Conservation (phyloP, 139 green algal species). For the Raphidocelis subcapitata region DNA sequence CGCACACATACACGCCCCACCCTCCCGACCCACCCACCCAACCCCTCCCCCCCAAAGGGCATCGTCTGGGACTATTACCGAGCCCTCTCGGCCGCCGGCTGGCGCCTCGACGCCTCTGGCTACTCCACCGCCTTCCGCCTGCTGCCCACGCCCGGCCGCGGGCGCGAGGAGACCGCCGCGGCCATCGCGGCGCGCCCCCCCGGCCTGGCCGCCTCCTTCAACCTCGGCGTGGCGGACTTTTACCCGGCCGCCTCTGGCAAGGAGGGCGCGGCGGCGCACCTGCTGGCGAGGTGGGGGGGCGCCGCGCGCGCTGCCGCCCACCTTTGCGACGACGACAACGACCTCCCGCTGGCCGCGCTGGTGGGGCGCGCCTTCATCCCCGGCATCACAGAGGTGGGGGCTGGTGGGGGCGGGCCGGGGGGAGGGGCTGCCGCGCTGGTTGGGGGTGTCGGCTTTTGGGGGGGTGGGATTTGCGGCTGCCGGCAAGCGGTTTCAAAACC, state of each 20-base stretch:
- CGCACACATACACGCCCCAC: too few species aligned
- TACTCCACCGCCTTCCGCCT: constrained; percentile 71
- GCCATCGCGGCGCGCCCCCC: constrained; percentile 12
- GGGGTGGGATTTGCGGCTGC: neutral
- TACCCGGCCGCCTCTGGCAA: constrained; percentile 74
- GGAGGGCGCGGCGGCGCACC: constrained; percentile 46
- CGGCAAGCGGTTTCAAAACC: neutral
- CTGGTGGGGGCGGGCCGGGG: neutral
- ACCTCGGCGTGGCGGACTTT: constrained; percentile 70
- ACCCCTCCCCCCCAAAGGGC: constrained; percentile 46
- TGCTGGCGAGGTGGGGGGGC: constrained; percentile 52
- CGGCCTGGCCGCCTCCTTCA: constrained; percentile 50
- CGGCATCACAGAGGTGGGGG: constrained; percentile 28
- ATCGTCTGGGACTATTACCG: constrained; percentile 72
- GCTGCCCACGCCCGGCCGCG: constrained; percentile 5
- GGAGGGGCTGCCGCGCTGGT: neutral
- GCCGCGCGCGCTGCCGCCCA: constrained; percentile 34
- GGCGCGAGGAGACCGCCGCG: constrained; percentile 17
- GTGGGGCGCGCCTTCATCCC: constrained; percentile 66
- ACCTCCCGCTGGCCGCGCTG: constrained; percentile 62
- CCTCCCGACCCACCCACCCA: too few species aligned
- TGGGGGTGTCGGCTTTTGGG: too few species aligned
- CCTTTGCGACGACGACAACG: constrained; percentile 82
- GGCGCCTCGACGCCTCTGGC: constrained; percentile 56
- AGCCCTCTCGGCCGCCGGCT: constrained; percentile 42